These are phyloP conservation scores for Floccularia luteovirens DNA, from an alignment of 768 basidiomycete species.

Conservation along the genomic window DNA sequence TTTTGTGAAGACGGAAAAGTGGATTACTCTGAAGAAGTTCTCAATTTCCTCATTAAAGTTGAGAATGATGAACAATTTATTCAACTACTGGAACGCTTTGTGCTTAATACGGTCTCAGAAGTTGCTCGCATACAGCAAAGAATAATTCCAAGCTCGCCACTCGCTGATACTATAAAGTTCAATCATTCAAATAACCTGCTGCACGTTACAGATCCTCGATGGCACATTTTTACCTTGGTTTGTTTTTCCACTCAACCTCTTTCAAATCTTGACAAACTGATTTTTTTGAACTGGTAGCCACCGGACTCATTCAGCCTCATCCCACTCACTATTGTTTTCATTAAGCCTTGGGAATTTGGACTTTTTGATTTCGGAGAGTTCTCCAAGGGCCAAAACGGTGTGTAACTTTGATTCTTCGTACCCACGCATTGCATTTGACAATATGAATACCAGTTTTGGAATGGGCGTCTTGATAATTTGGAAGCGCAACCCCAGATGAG, in stretches of 20 bases:
- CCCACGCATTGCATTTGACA: neutral
- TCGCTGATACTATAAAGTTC: slow-evolving; percentile 11
- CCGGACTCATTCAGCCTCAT: slow-evolving; percentile 3
- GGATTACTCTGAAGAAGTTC: slow-evolving; percentile 10
- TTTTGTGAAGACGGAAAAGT: slow-evolving; percentile 7
- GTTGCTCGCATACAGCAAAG: slow-evolving; percentile 9
- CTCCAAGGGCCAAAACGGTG: slow-evolving; percentile 8
- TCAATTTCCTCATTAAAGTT: slow-evolving; percentile 8
- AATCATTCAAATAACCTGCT: slow-evolving; percentile 9
- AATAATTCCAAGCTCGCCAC: slow-evolving; percentile 3
- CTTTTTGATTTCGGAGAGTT: slow-evolving; percentile 13
- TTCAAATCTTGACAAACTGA: neutral
- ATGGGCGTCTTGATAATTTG: slow-evolving; percentile 8
- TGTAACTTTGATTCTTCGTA: slow-evolving; percentile 1
- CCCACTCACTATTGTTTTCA: slow-evolving; percentile 14
- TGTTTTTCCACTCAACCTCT: neutral
- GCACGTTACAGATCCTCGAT: slow-evolving; percentile 14
- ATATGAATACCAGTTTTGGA: slow-evolving; percentile 7
- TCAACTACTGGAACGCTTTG: slow-evolving; percentile 10
- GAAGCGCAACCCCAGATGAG: slow-evolving; percentile 6
- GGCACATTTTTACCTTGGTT: slow-evolving; percentile 17
- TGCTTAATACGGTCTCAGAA: slow-evolving; percentile 13
- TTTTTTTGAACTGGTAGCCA: slow-evolving; percentile 6
- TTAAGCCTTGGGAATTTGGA: slow-evolving; percentile 17
- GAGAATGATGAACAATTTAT: slow-evolving; percentile 12